A percentile compares a stretch with the other conserved stretches of the same genome.
These are phyloP conservation scores for Eucalyptus pauciflora DNA, from an alignment of 345 rosid genomes.

Conservation along the genomic window DNA sequence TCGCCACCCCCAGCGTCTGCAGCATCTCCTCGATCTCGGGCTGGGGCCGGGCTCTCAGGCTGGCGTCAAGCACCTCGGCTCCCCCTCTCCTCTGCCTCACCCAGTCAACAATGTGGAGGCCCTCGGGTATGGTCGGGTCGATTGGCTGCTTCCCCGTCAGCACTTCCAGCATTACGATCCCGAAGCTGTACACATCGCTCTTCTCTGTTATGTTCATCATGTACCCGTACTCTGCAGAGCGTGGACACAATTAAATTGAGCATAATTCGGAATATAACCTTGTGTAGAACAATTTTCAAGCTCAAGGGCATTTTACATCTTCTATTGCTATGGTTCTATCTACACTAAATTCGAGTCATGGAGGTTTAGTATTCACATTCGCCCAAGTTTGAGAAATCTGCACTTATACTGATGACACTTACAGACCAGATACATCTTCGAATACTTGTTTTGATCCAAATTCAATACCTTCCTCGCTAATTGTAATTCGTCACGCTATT, in stretches of 20 bases:
- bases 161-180: constrained; percentile 73
- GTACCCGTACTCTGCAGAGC: constrained; percentile 62
- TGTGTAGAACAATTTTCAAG: not conserved
- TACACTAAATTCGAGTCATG: not conserved
- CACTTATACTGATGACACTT: not conserved
- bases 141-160: constrained; percentile 87
- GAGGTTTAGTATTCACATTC: not conserved
- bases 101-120: constrained; percentile 74
- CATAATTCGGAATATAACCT: not conserved
- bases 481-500: not conserved
- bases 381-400: not conserved
- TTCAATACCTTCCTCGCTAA: not conserved
- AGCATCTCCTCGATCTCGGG: constrained; percentile 52
- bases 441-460: not conserved
- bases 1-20: constrained; percentile 57
- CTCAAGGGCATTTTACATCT: not conserved
- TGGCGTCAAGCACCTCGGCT: constrained; percentile 28
- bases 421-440: not conserved
- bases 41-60: constrained; percentile 31
- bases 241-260: not conserved
- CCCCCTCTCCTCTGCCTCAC: constrained; percentile 36
- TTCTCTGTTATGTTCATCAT: constrained; percentile 86
- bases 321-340: not conserved
- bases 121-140: constrained; percentile 74
- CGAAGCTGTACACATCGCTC: constrained; percentile 87